Percentiles rank a stretch among this genome's conserved stretches.
Evolutionary conservation across 2,329 filamentous ascomycete species (phyloP).

Genomic region (Capronia coronata): DNA sequence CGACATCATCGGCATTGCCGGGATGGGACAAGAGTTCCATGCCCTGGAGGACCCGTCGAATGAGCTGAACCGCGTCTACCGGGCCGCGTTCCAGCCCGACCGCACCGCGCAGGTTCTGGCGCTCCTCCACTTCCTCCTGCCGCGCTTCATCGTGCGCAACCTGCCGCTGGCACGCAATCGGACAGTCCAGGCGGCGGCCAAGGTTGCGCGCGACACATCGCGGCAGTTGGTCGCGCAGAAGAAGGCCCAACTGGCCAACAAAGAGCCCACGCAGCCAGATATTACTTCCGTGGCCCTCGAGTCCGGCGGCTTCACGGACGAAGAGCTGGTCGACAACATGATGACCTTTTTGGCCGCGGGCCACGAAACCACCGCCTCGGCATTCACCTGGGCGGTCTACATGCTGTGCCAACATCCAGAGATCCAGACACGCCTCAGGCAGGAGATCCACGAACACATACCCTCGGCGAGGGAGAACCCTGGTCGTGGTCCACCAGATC

Average conservation of each 20-base stretch:
- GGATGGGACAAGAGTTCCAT: constrained; percentile 64
- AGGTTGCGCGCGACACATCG: constrained; percentile 59
- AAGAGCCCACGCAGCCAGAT: constrained; percentile 54
- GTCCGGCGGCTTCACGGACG: constrained; percentile 68
- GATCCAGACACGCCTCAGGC: constrained; percentile 29
- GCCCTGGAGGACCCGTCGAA: constrained; percentile 57
- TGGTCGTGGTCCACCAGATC: no score
- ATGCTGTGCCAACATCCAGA: constrained; percentile 29
- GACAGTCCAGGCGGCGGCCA: constrained; percentile 52
- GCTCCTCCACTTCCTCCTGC: constrained; percentile 57
- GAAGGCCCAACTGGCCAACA: constrained; percentile 48
- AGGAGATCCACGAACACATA: constrained; percentile 30
- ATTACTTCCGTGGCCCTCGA: constrained; percentile 75
- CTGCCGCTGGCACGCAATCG: constrained; percentile 67
- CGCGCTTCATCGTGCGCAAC: constrained; percentile 52
- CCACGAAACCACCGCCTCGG: constrained; percentile 32
- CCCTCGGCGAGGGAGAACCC: no score
- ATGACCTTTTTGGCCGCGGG: constrained; percentile 82
- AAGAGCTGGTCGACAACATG: constrained; percentile 77
- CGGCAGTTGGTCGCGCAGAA: constrained; percentile 65
- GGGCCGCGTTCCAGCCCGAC: constrained; percentile 49
- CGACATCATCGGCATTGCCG: constrained; percentile 68
- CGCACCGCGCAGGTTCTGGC: constrained; percentile 50
- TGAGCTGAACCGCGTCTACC: constrained; percentile 54
- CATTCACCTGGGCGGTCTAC: constrained; percentile 31